Base-by-base conservation (phyloP, 2,329 filamentous ascomycete genomes). In the Epichloe sylvatica region DNA sequence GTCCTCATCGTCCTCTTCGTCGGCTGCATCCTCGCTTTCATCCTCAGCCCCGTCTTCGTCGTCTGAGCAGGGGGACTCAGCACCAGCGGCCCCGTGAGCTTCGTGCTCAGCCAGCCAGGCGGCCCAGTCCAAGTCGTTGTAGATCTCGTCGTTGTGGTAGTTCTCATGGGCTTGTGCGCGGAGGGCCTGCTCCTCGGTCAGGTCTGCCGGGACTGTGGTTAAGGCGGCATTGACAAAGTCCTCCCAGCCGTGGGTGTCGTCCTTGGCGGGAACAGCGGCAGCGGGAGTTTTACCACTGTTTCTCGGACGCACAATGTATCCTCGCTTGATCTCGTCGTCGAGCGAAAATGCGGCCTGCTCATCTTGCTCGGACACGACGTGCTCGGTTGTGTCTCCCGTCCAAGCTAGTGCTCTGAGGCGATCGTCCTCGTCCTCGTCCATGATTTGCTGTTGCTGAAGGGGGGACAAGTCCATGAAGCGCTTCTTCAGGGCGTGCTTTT, bases 401-500 rank as follows among this genome's bases (percentile, higher is more conserved):
- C 64, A 69, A 30, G 61, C 65, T 56, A 65, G 57, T 25, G 61
- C 60, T 5, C 64, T 60, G 8, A 69, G 60, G 2, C 56, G 56
- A 30, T 67, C 62, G 43, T 67, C 63, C 23, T 64, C 58, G 48
- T 67, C 65, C 3, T 64, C 60, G 1, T 60, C 60, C n/a, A 58
- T 57, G 42, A 76, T 67, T 11, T 64, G 61, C 30, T 62, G 54
- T 56, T 64, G 66, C 54, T 72, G 59, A 37, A 63, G 59, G 1
- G 57, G 50, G 50, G 61, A 60, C 37, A 76, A 65, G 4, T 57
- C 53, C 30, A 55, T 43, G 67, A 70, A 76, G 4, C 63, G 63
- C 49, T 67, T 68, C 62, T 75, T 75, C 53, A 67, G 60, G 34
- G 64, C 65, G 49, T 75, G 71, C 56, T 67, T 68, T 34, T 58